These are phyloP conservation scores for Triangularia verruculosa DNA, from an alignment of 2,329 filamentous ascomycete species.

Conservation along the genomic window DNA sequence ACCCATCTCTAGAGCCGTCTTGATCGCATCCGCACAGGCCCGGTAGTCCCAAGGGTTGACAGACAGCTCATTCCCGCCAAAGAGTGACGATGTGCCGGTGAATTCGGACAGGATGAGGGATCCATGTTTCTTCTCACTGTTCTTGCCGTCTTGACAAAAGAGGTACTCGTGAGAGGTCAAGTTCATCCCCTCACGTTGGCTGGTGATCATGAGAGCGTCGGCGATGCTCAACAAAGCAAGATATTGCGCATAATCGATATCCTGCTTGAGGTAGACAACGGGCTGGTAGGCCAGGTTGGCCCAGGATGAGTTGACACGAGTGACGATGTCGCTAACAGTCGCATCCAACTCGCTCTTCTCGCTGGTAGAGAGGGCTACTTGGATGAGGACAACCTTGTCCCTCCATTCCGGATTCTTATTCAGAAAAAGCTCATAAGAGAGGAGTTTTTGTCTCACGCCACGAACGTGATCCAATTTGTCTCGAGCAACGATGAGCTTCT, in stretches of 20 bases:
- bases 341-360: slow-evolving; percentile 86
- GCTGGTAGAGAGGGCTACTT: slow-evolving; percentile 86
- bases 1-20: slow-evolving; percentile 75
- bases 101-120: slow-evolving; percentile 93
- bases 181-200: slow-evolving; percentile 96
- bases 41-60: slow-evolving; percentile 97
- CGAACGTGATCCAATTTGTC: slow-evolving; percentile 93
- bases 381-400: slow-evolving; percentile 84
- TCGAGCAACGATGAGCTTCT: slow-evolving; percentile 85
- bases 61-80: slow-evolving; percentile 73
- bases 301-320: slow-evolving; percentile 86
- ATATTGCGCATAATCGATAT: slow-evolving; percentile 90
- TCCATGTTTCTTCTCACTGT: slow-evolving; percentile 72
- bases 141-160: slow-evolving; percentile 83
- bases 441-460: slow-evolving; percentile 87
- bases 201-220: slow-evolving; percentile 90
- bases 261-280: slow-evolving; percentile 89
- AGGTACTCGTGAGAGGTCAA: slow-evolving; percentile 92
- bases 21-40: slow-evolving; percentile 82
- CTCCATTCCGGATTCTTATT: slow-evolving; percentile 91
- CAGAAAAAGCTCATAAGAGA: slow-evolving; percentile 89
- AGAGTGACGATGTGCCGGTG: slow-evolving; percentile 84
- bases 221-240: slow-evolving; percentile 87
- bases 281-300: slow-evolving; percentile 90
- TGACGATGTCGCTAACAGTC: slow-evolving; percentile 89